Percentiles rank a stretch among this genome's conserved stretches.
phyloP scores from a whole-genome alignment of 2,329 filamentous ascomycete species.

The Claviceps sp. region DNA sequence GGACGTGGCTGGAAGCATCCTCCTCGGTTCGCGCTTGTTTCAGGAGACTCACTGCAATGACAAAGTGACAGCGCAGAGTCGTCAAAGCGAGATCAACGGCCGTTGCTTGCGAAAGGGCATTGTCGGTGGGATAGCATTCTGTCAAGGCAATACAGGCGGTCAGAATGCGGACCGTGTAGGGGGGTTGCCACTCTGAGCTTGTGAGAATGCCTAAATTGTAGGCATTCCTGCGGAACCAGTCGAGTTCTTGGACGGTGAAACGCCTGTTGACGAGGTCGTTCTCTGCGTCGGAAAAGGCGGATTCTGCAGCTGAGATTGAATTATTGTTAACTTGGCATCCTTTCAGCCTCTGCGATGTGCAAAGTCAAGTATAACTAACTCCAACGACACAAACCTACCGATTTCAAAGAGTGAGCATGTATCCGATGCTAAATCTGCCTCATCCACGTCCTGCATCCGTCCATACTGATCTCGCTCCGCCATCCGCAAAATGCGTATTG shows the following conservation, averaged over 20 bases:
- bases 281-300: constrained; percentile 20
- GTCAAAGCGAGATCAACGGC: constrained; percentile 21
- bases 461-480: constrained; percentile 22
- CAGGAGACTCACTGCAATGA: constrained; percentile 33
- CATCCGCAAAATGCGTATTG: constrained; percentile 35
- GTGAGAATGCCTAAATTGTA: constrained; percentile 65
- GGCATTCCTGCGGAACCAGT: constrained; percentile 74
- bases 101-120: background rate
- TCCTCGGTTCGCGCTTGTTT: background rate
- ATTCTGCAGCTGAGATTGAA: constrained; percentile 13
- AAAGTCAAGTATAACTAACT: too few species aligned
- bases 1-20: constrained; percentile 33
- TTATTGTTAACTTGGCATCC: background rate
- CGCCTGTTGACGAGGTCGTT: constrained; percentile 28
- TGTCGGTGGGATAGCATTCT: constrained; percentile 33
- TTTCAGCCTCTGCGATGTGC: background rate
- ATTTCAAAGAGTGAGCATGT: constrained; percentile 38
- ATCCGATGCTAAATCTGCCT: constrained; percentile 25
- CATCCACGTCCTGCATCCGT: constrained; percentile 4
- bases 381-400: constrained; percentile 18
- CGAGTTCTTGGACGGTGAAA: constrained; percentile 53
- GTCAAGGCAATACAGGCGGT: constrained; percentile 38
- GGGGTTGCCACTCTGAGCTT: constrained; percentile 38
- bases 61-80: constrained; percentile 56
- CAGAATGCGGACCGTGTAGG: constrained; percentile 42